A percentile compares a stretch with the other conserved stretches of the same genome.
phyloP scores from a whole-genome alignment of 805 yeast species.

The Saccharomycodes ludwigii region DNA sequence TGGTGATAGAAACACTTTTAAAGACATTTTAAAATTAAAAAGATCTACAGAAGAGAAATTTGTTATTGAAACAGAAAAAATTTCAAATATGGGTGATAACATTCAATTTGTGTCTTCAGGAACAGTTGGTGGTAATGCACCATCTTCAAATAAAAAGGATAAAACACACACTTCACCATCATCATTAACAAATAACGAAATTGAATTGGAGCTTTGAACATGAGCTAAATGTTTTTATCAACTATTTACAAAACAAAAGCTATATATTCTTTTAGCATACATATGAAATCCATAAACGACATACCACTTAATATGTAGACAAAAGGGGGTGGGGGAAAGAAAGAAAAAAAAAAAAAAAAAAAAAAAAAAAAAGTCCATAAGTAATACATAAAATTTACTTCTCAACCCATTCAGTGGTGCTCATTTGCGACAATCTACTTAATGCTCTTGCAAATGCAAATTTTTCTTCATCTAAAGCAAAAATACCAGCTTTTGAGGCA shows the following conservation, averaged over 20 bases:
- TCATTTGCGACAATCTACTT: conserved; percentile 85
- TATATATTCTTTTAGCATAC: no score
- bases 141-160: no score
- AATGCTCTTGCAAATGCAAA: conserved; percentile 95
- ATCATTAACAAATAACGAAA: no score
- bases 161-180: conserved; percentile 17
- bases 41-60: conserved; percentile 26
- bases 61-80: conserved; percentile 18
- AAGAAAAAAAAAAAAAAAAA: no score
- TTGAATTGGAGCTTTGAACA: conserved; percentile 38
- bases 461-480: conserved; percentile 86
- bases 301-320: no score
- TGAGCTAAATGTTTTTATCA: no score
- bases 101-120: conserved; percentile 4
- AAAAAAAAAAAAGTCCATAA: no score
- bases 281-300: no score
- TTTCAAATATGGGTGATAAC: conserved; percentile 14
- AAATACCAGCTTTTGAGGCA: conserved; percentile 61
- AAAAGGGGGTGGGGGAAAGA: no score
- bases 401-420: conserved; percentile 85
- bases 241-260: no score
- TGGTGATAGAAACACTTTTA: conserved; percentile 64
- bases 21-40: conserved; percentile 57
- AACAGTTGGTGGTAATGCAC: neutral
- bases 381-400: no score